Evolutionary conservation across 805 yeast genomes (phyloP), one percentile per base, ranked within the genome.

Genomic region (Yamadazyma insecticola): DNA sequence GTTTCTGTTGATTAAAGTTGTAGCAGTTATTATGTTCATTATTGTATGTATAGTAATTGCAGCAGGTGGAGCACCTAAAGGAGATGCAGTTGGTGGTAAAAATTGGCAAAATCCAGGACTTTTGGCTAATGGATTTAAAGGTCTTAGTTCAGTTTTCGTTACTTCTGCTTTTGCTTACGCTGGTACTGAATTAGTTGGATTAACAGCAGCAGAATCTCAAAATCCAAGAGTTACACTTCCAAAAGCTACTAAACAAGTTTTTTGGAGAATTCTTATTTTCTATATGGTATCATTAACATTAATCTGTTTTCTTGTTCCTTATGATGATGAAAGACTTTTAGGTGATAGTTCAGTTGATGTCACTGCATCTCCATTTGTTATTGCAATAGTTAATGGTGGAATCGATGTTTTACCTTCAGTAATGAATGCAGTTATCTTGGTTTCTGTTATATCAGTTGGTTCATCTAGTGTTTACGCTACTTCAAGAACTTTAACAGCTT

Each of bases 261-360:
- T 85, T 60, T 83, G 90, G 89, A 71, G 92, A 59, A 78, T 84
- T 35, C 60, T 78, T 11, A 54, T 81, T 43, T 83, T 84, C 51
- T 85, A 85, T 60, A 66, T 85, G 52, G 39, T 71, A 59, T 51
- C 77, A 59, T 35, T 64, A 70, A 43, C 73, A 67, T 45, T 66
- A 34, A 57, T 66, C 22, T 81, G 88, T 25, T 74, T 82, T 45
- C 63, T 85, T 36, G 90, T 85, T n/a, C 89, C 90, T 11, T 81
- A 68, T 50, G 63, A 62, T 36, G 72, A 75, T 37, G 44, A 51
- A 1, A 55, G 74, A 38, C 48, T 74, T 18, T 27, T 27, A 16
- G 76, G 70, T 16, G 39, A 68, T 3, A 55, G 69, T n/a, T 57
- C 66, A 13, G 72, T 64, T 16, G 83, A 76, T 47, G 80, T 77